Conservation (phyloP, 192 early-diverging fungal genomes). For the Podila verticillata region DNA sequence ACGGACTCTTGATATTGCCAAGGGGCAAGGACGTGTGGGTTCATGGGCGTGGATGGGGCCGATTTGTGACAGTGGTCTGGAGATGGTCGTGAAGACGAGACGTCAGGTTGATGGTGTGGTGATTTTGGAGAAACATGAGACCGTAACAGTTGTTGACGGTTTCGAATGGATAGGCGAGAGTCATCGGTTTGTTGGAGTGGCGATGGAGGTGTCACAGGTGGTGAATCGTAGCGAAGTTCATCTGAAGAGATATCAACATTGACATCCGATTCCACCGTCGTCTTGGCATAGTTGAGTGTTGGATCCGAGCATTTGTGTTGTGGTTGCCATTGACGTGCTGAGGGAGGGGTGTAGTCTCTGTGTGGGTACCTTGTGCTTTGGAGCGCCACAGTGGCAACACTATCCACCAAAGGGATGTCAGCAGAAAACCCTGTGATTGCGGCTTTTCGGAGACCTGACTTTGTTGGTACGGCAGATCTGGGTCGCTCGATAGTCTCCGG, state of each 20-base stretch:
- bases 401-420: not conserved
- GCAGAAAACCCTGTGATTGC: not conserved
- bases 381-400: not conserved
- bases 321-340: no score
- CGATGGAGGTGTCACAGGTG: no score
- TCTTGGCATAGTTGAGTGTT: no score
- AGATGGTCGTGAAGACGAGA: not conserved
- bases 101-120: not conserved
- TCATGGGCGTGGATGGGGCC: not conserved
- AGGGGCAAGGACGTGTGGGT: not conserved
- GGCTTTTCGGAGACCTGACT: slow-evolving; percentile 1
- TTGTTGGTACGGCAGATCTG: not conserved
- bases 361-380: not conserved
- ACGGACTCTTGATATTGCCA: not conserved
- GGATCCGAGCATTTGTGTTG: no score
- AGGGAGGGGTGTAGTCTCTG: no score
- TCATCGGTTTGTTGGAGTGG: no score
- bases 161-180: no score
- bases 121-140: not conserved
- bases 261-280: no score
- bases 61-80: not conserved
- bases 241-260: no score
- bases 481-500: not conserved
- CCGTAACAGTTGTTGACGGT: no score
- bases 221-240: no score